A percentile compares a stretch with the other conserved stretches of the same genome.
Conservation (phyloP, 2,329 filamentous ascomycete genomes). For the Pseudocercospora vitis region DNA sequence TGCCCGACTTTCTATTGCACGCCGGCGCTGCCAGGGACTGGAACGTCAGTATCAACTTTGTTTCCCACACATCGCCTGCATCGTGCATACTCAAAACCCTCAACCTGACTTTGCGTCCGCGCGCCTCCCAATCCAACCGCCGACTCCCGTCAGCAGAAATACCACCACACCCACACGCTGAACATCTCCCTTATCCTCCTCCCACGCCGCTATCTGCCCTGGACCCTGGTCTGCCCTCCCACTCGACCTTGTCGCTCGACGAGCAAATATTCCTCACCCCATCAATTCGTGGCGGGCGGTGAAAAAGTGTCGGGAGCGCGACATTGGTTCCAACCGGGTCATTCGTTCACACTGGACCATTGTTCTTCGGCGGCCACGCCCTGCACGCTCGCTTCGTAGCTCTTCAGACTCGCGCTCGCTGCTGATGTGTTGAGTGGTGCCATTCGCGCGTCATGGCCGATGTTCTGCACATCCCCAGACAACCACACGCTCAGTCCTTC, state of each 20-base stretch:
- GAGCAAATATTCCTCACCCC: not conserved
- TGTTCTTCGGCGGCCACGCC: not conserved
- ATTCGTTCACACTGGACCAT: not conserved
- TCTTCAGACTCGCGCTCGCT: constrained; percentile 7
- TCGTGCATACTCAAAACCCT: not conserved
- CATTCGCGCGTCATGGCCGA: constrained; percentile 43
- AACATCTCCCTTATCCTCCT: not conserved
- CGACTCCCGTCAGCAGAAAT: not conserved
- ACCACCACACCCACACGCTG: not conserved
- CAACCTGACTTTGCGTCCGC: not conserved
- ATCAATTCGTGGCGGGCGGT: not conserved
- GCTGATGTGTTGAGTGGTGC: constrained; percentile 16
- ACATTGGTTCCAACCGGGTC: not conserved
- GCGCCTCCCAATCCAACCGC: not conserved
- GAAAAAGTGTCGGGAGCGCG: not conserved
- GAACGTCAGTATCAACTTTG: constrained; percentile 4
- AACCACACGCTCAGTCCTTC: constrained; percentile 46
- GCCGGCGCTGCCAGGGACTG: not conserved
- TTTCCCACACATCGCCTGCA: constrained; percentile 5
- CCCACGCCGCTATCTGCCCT: not conserved
- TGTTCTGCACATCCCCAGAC: constrained; percentile 42
- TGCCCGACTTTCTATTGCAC: constrained; percentile 3
- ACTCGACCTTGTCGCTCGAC: not conserved
- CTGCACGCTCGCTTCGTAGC: constrained; percentile 14
- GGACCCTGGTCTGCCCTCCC: not conserved